Evolutionary conservation across 2,329 filamentous ascomycete species (phyloP).

Genomic region (Aspergillus sp.): DNA sequence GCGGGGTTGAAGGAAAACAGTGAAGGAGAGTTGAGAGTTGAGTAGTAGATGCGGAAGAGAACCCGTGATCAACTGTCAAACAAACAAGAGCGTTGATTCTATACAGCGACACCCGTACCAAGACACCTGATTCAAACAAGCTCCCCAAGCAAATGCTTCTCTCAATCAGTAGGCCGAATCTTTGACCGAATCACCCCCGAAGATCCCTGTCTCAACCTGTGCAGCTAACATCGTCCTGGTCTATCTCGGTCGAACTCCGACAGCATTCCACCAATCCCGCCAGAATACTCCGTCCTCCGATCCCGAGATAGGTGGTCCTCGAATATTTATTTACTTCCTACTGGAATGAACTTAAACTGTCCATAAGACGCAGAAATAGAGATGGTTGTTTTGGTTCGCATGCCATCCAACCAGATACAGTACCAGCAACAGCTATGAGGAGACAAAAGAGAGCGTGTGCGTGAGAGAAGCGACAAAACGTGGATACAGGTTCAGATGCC

Average conservation of each 20-base stretch:
- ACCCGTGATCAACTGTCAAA: background rate
- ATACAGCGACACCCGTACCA: background rate
- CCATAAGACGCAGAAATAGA: background rate
- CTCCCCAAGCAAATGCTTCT: too few relatives aligned
- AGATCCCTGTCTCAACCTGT: background rate
- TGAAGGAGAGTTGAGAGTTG: background rate
- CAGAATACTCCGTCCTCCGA: background rate
- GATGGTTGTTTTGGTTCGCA: conserved; percentile 8
- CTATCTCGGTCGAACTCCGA: background rate
- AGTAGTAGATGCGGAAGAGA: background rate
- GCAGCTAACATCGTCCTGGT: background rate
- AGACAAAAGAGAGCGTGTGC: conserved; percentile 7
- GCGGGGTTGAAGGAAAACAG: background rate
- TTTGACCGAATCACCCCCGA: background rate
- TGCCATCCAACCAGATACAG: conserved; percentile 12
- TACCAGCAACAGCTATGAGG: conserved; percentile 9
- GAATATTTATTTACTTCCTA: background rate
- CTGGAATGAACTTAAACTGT: background rate
- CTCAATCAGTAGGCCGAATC: background rate
- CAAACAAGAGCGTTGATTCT: too few relatives aligned
- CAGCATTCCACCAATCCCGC: background rate
- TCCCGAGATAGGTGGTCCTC: too few relatives aligned
- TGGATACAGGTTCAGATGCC: conserved; percentile 7
- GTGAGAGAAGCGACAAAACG: conserved; percentile 1
- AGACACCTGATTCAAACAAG: too few relatives aligned